phyloP scores from a whole-genome alignment of 2,329 filamentous ascomycete genomes.

The Beauveria caledonica region DNA sequence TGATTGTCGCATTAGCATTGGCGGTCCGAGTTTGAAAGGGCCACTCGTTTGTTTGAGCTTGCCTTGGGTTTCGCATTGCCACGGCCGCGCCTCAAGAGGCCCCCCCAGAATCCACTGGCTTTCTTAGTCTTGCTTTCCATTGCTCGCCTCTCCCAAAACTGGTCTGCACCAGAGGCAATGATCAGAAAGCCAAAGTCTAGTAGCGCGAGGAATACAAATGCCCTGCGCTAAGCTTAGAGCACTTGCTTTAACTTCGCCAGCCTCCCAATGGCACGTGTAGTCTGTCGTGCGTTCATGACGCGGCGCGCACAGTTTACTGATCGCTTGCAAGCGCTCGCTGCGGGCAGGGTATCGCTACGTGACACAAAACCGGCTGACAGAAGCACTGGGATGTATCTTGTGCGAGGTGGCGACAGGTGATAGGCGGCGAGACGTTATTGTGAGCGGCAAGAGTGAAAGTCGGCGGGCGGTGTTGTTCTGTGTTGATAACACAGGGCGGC shows the following conservation, averaged over 20 bases:
- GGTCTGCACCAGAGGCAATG: not conserved
- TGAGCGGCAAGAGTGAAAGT: not conserved
- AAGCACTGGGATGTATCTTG: not conserved
- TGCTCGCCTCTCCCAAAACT: not conserved
- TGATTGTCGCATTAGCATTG: not conserved
- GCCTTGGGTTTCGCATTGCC: slow-evolving; percentile 23
- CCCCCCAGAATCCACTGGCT: slow-evolving; percentile 40
- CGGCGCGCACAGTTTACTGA: not conserved
- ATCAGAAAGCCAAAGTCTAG: not conserved
- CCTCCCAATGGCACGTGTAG: not conserved
- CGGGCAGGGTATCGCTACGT: not conserved
- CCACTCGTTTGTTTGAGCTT: not conserved
- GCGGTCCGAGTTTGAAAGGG: not conserved
- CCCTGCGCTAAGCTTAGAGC: not conserved
- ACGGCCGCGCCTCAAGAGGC: slow-evolving; percentile 41
- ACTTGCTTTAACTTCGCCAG: not conserved
- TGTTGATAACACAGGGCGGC: not conserved
- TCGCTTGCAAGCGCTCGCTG: not conserved
- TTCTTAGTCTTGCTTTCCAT: slow-evolving; percentile 25
- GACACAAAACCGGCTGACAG: not conserved
- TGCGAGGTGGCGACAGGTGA: not conserved
- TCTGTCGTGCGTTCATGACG: slow-evolving; percentile 1
- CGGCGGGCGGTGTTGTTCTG: not conserved
- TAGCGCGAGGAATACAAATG: not conserved
- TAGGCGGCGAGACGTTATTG: not conserved